Evolutionary conservation across 176 grass and related monocot genomes (phyloP).

Genomic region (Rhynchospora breviuscula): DNA sequence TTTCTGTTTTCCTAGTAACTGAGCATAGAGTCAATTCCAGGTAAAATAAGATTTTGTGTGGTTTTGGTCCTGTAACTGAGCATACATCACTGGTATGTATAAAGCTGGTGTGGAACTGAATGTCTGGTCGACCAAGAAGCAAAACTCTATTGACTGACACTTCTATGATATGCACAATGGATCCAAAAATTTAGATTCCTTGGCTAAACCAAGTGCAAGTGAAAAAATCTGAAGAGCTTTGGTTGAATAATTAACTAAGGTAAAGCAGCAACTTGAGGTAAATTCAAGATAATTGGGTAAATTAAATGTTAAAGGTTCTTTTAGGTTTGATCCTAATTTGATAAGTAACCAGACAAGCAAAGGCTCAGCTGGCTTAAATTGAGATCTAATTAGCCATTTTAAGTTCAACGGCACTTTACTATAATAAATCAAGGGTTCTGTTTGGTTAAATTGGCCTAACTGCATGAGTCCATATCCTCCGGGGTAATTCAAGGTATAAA

Average conservation of each 20-base stretch:
- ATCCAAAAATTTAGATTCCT: neutral
- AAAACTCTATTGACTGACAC: neutral
- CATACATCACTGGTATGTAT: neutral
- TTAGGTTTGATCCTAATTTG: neutral
- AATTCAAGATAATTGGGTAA: neutral
- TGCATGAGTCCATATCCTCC: neutral
- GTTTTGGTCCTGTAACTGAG: neutral
- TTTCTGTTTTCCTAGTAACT: neutral
- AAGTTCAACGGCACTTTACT: neutral
- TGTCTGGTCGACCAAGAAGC: neutral
- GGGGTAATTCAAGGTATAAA: too few species aligned
- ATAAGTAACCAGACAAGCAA: neutral
- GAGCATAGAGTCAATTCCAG: neutral
- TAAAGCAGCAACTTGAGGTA: neutral
- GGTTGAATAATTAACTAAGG: neutral
- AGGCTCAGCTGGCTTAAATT: too few species aligned
- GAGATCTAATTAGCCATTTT: too few species aligned
- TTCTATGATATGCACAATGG: neutral
- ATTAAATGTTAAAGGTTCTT: neutral
- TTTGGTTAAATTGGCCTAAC: neutral
- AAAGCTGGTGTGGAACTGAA: neutral
- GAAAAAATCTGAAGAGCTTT: neutral
- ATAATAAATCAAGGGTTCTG: neutral
- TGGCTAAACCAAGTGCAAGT: neutral
- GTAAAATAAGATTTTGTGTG: neutral